Conservation (phyloP, 352 stramenopile genomes). For the Phytophthora podocarpi region DNA sequence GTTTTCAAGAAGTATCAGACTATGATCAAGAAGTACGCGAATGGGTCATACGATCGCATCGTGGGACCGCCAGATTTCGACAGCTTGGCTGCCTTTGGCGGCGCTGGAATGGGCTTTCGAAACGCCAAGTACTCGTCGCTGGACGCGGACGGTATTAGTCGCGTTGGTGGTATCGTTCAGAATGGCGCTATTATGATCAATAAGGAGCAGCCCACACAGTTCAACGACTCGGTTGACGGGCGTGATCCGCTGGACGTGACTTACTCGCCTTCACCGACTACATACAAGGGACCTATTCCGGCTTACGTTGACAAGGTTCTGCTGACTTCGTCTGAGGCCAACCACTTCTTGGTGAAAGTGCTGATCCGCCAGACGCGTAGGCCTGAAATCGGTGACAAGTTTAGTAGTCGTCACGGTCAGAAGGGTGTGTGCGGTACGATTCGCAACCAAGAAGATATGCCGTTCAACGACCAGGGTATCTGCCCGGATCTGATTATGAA, state of each 20-base stretch:
- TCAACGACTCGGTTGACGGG: slow-evolving; percentile 86
- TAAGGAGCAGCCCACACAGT: slow-evolving; percentile 97
- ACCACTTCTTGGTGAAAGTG: slow-evolving; percentile 99
- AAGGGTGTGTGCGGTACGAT: slow-evolving; percentile 99
- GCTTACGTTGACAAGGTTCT: slow-evolving; percentile 99
- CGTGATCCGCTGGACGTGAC: slow-evolving; percentile 76
- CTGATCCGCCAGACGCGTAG: slow-evolving; percentile 95
- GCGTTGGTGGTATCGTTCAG: slow-evolving; percentile 88
- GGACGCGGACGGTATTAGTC: slow-evolving; percentile 96
- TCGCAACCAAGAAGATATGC: slow-evolving; percentile 97
- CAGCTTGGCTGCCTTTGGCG: slow-evolving; percentile 58
- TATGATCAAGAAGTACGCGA: slow-evolving; percentile 97
- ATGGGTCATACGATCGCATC: slow-evolving; percentile 96
- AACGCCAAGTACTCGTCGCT: slow-evolving; percentile 94
- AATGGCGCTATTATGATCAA: slow-evolving; percentile 98
- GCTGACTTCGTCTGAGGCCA: slow-evolving; percentile 97
- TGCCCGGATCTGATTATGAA: slow-evolving; percentile 99
- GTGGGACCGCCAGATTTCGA: slow-evolving; percentile 91
- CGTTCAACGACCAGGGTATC: slow-evolving; percentile 98
- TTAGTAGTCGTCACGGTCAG: slow-evolving; percentile 98
- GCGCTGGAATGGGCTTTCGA: slow-evolving; percentile 66
- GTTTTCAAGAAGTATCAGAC: slow-evolving; percentile 98
- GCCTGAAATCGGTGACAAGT: slow-evolving; percentile 99
- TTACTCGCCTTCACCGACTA: slow-evolving; percentile 89
- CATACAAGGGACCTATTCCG: slow-evolving; percentile 95